Percentiles rank a stretch among this genome's conserved stretches.
These are phyloP conservation scores for Fermentozyma sake DNA, from an alignment of 1,139 yeast genomes.

Conservation along the genomic window DNA sequence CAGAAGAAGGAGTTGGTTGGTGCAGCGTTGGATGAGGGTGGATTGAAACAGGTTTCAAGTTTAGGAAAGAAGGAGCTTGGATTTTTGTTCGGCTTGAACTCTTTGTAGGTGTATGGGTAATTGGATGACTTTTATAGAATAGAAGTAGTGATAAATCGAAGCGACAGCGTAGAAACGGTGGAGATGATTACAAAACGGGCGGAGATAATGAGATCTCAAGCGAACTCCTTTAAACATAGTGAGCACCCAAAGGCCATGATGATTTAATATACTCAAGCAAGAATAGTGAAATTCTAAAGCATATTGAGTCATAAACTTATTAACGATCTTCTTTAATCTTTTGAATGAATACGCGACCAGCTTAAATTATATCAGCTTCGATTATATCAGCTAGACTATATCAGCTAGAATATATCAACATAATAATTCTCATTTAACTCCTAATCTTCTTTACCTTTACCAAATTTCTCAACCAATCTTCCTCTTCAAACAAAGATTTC, in stretches of 20 bases:
- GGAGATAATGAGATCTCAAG: too few species aligned
- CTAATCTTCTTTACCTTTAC: slow-evolving; percentile 35
- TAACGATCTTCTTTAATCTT: too few species aligned
- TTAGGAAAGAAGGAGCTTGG: slow-evolving; percentile 72
- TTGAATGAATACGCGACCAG: too few species aligned
- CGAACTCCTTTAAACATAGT: too few species aligned
- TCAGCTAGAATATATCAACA: neutral
- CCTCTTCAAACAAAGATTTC: slow-evolving; percentile 22
- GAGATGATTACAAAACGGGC: too few species aligned
- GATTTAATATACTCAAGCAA: too few species aligned
- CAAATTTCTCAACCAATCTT: slow-evolving; percentile 34
- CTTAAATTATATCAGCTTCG: too few species aligned
- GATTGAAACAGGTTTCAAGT: slow-evolving; percentile 58
- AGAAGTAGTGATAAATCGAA: slow-evolving; percentile 2
- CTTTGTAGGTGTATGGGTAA: slow-evolving; percentile 5
- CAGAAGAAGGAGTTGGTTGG: slow-evolving; percentile 72
- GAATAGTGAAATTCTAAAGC: too few species aligned
- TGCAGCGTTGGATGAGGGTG: slow-evolving; percentile 72
- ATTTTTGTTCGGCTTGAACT: slow-evolving; percentile 69
- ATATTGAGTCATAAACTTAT: too few species aligned
- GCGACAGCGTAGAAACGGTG: too few species aligned
- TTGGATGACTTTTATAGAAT: neutral
- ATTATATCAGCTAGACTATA: too few species aligned
- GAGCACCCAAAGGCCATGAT: too few species aligned
- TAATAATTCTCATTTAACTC: slow-evolving; percentile 1